phyloP scores from a whole-genome alignment of 2,329 filamentous ascomycete genomes.

The Fusarium compactum region DNA sequence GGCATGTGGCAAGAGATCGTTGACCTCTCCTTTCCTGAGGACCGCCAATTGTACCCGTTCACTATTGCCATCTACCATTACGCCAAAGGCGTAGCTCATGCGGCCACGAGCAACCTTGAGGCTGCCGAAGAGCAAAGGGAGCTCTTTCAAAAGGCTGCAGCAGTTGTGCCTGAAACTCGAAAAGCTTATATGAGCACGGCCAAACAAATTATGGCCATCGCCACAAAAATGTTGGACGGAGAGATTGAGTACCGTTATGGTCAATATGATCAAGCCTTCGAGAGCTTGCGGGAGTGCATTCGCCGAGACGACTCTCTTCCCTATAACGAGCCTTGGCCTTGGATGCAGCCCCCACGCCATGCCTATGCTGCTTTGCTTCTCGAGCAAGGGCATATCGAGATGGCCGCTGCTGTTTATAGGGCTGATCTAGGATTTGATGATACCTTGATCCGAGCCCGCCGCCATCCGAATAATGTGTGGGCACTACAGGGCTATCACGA shows the following conservation, averaged over 20 bases:
- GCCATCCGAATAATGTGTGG: neutral
- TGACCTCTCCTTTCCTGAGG: slow-evolving; percentile 65
- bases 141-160: neutral
- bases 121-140: neutral
- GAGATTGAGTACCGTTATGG: neutral
- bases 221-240: neutral
- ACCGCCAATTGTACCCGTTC: slow-evolving; percentile 72
- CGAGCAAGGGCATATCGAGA: neutral
- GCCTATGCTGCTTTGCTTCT: neutral
- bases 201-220: neutral
- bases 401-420: neutral
- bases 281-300: neutral
- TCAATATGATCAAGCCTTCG: neutral
- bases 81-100: slow-evolving; percentile 74
- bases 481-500: neutral
- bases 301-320: neutral
- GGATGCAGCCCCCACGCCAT: neutral
- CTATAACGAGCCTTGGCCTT: neutral
- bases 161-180: neutral
- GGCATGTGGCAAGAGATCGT: slow-evolving; percentile 78
- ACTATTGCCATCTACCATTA: slow-evolving; percentile 78
- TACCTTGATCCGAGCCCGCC: neutral
- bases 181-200: neutral
- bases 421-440: neutral
- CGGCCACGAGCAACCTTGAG: slow-evolving; percentile 57